Base-by-base conservation (phyloP, 352 stramenopile species). In the Globisporangium iwayamae region DNA sequence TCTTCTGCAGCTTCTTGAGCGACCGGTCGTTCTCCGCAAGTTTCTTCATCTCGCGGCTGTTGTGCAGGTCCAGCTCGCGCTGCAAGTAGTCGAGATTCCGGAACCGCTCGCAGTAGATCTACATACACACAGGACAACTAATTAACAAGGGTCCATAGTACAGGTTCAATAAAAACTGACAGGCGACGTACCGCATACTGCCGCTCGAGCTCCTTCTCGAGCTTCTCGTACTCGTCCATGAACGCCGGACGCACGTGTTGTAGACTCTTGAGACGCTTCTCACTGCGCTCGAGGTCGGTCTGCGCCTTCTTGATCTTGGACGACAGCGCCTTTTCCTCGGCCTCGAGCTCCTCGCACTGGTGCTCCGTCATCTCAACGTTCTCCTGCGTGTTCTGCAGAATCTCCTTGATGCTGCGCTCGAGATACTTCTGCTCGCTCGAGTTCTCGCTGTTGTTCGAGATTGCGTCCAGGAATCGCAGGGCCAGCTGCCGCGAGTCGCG, bases 221-320 rank as follows among this genome's bases (percentile, higher is more conserved):
- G 84, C 76, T 98, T 97, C 63, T 99, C 96, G 62, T 98, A 98
- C 74, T 99, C 96, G 75, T 99, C 96, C 90, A 98, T 98, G 67
- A 98, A 99, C 38, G 95, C 87, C 41, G 96, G 96, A 3, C 94
- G 79, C 61, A 98, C 92, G 63, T 94, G 89, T 63, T 98, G 86
- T 60, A 97, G 72, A 56, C 87, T 87, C 72, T 94, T 95, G 55
- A 99, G 78, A 0, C 96, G 82, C 78, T 99, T 99, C 57, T 98
- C 91, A 66, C 85, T 97, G 39, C 96, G 90, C 63, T 99, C 95
- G 0, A 99, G 77, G 62, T 99, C 96, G n/a, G 84, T 88, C 63
- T 97, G 84, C 32, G 91, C 86, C 71, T 98, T 98, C 69, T 96
- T 96, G 70, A 98, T 98, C 75, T 98, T 98, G 25, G 86, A 82